phyloP scores from a whole-genome alignment of 1,284 basidiomycete species.

The Naganishia sp. region DNA sequence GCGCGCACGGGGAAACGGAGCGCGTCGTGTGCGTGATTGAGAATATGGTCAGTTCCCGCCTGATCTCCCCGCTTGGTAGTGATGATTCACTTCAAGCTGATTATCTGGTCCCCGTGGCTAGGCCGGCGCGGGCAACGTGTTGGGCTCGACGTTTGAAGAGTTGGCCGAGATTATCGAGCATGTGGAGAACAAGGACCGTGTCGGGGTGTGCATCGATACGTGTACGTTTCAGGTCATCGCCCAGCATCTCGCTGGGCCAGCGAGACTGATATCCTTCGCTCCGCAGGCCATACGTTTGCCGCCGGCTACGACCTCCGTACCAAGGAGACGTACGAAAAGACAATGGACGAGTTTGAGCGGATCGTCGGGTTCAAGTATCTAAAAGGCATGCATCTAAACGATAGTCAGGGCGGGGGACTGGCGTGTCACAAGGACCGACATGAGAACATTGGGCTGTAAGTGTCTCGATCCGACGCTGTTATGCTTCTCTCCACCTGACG shows the following conservation, averaged over 20 bases:
- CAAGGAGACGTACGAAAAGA: constrained; percentile 47
- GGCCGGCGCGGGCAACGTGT: constrained; percentile 77
- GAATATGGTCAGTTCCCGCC: constrained; percentile 69
- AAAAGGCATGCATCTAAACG: constrained; percentile 80
- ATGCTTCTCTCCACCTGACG: too few relatives aligned
- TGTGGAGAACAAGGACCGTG: constrained; percentile 72
- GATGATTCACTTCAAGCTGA: constrained; percentile 45
- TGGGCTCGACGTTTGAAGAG: constrained; percentile 72
- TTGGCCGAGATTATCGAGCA: constrained; percentile 67
- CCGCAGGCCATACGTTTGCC: constrained; percentile 73
- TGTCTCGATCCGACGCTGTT: too few relatives aligned
- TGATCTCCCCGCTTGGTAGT: too few relatives aligned
- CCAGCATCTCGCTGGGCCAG: not conserved
- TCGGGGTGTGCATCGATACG: constrained; percentile 83
- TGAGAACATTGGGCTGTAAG: constrained; percentile 78
- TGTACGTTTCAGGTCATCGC: constrained; percentile 57
- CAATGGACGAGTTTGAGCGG: constrained; percentile 63
- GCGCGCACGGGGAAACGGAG: constrained; percentile 69
- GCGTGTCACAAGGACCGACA: constrained; percentile 70
- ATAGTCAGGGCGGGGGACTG: constrained; percentile 56
- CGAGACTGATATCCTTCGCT: constrained; percentile 10
- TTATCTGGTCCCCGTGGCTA: constrained; percentile 43
- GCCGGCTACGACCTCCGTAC: constrained; percentile 81
- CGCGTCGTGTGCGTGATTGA: constrained; percentile 72
- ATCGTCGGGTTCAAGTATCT: constrained; percentile 72